Percentiles rank a stretch among this genome's conserved stretches.
Conservation (phyloP, 768 basidiomycete species). For the Bullera alba region DNA sequence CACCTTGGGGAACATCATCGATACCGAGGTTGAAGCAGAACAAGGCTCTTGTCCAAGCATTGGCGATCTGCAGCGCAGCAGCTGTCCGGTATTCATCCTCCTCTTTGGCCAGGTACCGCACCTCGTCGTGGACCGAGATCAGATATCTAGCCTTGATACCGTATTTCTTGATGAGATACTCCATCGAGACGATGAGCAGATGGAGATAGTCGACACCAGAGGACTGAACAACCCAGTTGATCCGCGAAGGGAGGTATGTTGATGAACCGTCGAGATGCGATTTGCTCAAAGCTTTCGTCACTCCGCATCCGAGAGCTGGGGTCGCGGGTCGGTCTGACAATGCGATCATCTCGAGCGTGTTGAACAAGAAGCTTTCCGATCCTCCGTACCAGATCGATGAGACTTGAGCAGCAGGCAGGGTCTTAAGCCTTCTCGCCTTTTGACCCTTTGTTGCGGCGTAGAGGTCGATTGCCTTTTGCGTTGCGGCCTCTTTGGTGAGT, state of each 20-base stretch:
- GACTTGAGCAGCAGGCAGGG: slow-evolving; percentile 48
- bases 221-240: slow-evolving; percentile 99
- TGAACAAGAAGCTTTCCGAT: slow-evolving; percentile 92
- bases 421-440: slow-evolving; percentile 16
- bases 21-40: slow-evolving; percentile 91
- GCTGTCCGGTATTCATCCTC: slow-evolving; percentile 84
- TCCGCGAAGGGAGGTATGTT: slow-evolving; percentile 89
- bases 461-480: slow-evolving; percentile 69
- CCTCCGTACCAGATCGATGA: slow-evolving; percentile 78
- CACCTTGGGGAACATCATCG: slow-evolving; percentile 89
- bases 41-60: slow-evolving; percentile 85
- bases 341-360: slow-evolving; percentile 93
- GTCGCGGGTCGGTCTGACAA: slow-evolving; percentile 77
- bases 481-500: slow-evolving; percentile 71
- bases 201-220: slow-evolving; percentile 98
- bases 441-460: slow-evolving; percentile 89
- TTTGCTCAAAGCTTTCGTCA: slow-evolving; percentile 88
- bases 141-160: slow-evolving; percentile 84
- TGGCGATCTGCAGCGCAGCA: slow-evolving; percentile 86
- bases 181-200: slow-evolving; percentile 90
- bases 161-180: slow-evolving; percentile 72
- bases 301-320: slow-evolving; percentile 86
- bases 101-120: slow-evolving; percentile 85
- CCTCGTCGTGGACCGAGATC: slow-evolving; percentile 93
- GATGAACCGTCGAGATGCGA: slow-evolving; percentile 62